These are phyloP conservation scores for Physcomitrellopsis africana DNA, from an alignment of 225 moss, liverwort and hornwort genomes.

Conservation along the genomic window DNA sequence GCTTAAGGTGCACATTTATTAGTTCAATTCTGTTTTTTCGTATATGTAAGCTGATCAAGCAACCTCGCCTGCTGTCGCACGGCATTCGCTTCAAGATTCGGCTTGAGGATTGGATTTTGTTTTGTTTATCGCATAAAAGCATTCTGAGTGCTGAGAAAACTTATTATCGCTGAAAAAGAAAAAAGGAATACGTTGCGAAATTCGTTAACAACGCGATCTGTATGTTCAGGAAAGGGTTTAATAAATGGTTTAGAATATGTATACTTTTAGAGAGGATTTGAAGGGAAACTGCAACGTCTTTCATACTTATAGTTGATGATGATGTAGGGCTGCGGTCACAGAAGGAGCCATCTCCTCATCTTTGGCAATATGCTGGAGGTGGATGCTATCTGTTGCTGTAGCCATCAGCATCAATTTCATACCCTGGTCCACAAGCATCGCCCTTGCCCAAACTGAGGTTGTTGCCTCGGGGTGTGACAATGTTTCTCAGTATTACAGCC, in stretches of 20 bases:
- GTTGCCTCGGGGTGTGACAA: slow-evolving; percentile 40
- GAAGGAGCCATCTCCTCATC: slow-evolving; percentile 20
- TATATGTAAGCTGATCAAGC: not conserved
- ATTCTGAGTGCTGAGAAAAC: no score
- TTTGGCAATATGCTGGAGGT: slow-evolving; percentile 26
- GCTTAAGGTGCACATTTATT: slow-evolving; percentile 23
- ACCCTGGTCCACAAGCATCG: slow-evolving; percentile 41
- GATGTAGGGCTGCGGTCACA: slow-evolving; percentile 29
- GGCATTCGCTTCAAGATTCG: not conserved
- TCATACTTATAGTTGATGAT: not conserved
- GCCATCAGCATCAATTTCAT: slow-evolving; percentile 41
- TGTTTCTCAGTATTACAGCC: slow-evolving; percentile 46
- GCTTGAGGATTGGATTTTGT: not conserved
- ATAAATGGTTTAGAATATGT: not conserved
- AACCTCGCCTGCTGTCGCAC: not conserved
- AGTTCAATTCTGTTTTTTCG: not conserved
- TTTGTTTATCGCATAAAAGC: no score
- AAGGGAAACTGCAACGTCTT: not conserved
- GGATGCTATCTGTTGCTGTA: slow-evolving; percentile 41
- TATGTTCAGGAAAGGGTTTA: not conserved
- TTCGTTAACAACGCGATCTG: no score
- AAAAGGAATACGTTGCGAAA: no score
- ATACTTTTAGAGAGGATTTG: not conserved
- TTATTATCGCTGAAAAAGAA: no score
- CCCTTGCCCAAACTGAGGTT: slow-evolving; percentile 21